phyloP scores from a whole-genome alignment of 371 early-diverging fungal genomes.

The Haplosporangium sp. region DNA sequence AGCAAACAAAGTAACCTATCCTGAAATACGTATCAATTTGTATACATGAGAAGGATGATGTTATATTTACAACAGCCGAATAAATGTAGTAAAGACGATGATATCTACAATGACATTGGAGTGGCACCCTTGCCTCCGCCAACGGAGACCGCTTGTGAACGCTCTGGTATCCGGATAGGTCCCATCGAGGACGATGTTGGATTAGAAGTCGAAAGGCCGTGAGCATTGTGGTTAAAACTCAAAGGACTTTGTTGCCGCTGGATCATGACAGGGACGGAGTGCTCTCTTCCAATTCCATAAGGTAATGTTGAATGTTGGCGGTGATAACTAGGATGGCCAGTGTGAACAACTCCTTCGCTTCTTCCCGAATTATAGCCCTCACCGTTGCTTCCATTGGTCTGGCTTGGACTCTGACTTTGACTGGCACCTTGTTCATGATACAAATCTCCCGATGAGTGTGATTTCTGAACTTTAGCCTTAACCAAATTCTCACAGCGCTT shows the following conservation, averaged over 20 bases:
- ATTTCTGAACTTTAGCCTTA: constrained; percentile 57
- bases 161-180: constrained; percentile 45
- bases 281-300: constrained; percentile 8
- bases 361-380: not conserved
- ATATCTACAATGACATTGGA: constrained; percentile 36
- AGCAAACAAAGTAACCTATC: too few species aligned
- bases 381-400: not conserved
- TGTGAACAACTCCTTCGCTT: not conserved
- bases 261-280: constrained; percentile 33
- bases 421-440: constrained; percentile 7
- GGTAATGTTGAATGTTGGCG: constrained; percentile 10
- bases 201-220: constrained; percentile 28
- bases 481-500: constrained; percentile 73
- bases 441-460: constrained; percentile 37
- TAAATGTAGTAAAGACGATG: not conserved
- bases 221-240: not conserved
- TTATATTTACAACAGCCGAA: not conserved
- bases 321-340: not conserved
- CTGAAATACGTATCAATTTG: too few species aligned
- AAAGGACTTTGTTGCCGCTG: constrained; percentile 14
- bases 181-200: constrained; percentile 25
- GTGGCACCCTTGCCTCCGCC: constrained; percentile 38
- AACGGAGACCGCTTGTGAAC: constrained; percentile 23
- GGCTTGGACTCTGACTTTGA: not conserved
- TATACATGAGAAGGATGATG: too few species aligned